Conservation (phyloP, 495 filamentous ascomycete genomes). For the Apiosordaria backusii region DNA sequence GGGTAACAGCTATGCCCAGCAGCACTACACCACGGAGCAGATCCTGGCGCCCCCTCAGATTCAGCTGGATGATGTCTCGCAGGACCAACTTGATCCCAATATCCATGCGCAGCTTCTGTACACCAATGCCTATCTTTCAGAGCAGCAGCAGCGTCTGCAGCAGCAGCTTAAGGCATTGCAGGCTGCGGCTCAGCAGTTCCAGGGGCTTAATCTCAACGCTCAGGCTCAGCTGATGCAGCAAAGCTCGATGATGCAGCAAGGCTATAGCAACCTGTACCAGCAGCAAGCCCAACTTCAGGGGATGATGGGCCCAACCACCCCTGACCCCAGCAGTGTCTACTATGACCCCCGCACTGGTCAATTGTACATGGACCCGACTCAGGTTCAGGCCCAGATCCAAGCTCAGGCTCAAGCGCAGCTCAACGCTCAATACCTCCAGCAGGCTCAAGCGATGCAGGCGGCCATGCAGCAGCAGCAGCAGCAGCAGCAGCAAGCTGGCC, state of each 20-base stretch:
- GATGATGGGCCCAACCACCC: conserved; percentile 47
- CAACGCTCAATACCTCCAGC: conserved; percentile 15
- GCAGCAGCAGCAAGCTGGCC: conserved; percentile 23
- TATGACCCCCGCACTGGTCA: conserved; percentile 82
- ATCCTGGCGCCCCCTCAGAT: conserved; percentile 79
- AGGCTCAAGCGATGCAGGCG: conserved; percentile 43
- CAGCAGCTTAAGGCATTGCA: conserved; percentile 57
- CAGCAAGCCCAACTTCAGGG: conserved; percentile 49
- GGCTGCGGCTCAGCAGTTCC: conserved; percentile 70
- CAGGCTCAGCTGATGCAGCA: conserved; percentile 44
- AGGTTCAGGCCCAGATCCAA: conserved; percentile 44
- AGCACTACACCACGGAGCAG: conserved; percentile 66
- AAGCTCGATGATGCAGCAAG: conserved; percentile 26
- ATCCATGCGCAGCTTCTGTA: conserved; percentile 79
- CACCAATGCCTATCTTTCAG: conserved; percentile 78
- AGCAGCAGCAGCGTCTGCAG: conserved; percentile 80
- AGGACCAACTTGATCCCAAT: conserved; percentile 72
- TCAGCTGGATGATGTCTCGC: conserved; percentile 61
- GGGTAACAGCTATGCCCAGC: conserved; percentile 30
- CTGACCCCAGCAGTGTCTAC: conserved; percentile 58
- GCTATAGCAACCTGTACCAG: conserved; percentile 45
- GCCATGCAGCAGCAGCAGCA: conserved; percentile 28
- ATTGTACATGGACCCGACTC: conserved; percentile 53
- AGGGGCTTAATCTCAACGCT: conserved; percentile 59
- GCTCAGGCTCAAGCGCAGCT: conserved; percentile 37